These are phyloP conservation scores for Mesembryanthemum crystallinum DNA, from an alignment of 148 eudicot genomes.

Conservation along the genomic window DNA sequence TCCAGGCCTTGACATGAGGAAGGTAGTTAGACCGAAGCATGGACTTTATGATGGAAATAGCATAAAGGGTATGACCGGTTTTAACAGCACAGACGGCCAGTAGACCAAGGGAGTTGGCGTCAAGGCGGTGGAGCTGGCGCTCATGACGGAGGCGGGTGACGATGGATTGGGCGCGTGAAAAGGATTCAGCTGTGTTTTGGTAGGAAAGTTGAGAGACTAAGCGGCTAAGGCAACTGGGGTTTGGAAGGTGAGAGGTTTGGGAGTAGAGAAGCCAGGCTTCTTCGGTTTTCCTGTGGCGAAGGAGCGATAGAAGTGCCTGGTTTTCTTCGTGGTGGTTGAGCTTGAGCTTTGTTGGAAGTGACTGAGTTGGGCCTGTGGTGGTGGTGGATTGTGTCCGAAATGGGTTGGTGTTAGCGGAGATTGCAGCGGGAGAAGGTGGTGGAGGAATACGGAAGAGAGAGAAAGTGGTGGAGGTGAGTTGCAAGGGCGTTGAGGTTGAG, in stretches of 20 bases:
- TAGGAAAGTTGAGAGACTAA: conserved; percentile 74
- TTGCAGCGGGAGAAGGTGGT: conserved; percentile 3
- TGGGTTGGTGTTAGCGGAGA: conserved; percentile 19
- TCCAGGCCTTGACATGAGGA: conserved; percentile 97
- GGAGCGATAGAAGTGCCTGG: conserved; percentile 61
- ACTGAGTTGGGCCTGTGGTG: conserved; percentile 13
- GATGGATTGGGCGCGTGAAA: conserved; percentile 78
- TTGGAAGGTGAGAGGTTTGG: conserved; percentile 50
- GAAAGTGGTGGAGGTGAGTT: conserved; percentile 31
- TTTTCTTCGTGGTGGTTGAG: conserved; percentile 25
- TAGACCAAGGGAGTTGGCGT: conserved; percentile 83
- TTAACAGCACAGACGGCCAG: conserved; percentile 75
- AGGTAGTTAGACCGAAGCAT: conserved; percentile 80
- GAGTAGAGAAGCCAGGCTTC: conserved; percentile 70
- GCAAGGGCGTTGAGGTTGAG: conserved; percentile 20
- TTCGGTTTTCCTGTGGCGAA: conserved; percentile 75
- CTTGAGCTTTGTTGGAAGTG: background rate
- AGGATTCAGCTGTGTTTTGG: conserved; percentile 48
- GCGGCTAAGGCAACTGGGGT: conserved; percentile 82
- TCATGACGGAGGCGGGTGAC: conserved; percentile 74
- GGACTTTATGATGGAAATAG: conserved; percentile 67
- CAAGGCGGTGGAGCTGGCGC: conserved; percentile 88
- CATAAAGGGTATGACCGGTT: conserved; percentile 66
- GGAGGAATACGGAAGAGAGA: conserved; percentile 12
- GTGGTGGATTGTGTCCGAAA: conserved; percentile 31